Base-by-base conservation (phyloP, 305 asterid species). In the Plantago lanceolata region DNA sequence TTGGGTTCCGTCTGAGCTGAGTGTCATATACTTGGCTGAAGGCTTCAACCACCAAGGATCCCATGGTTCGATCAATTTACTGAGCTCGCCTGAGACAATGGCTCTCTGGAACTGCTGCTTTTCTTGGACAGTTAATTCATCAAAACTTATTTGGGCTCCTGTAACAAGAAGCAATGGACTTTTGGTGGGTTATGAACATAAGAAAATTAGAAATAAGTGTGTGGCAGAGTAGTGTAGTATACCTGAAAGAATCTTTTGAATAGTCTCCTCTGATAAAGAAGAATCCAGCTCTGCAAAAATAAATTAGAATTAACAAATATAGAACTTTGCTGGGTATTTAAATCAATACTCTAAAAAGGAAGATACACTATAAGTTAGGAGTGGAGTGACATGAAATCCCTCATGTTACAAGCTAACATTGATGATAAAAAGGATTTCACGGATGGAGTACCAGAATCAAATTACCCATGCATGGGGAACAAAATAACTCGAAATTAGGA, bases 41-140 rank as follows among this genome's bases (percentile, higher is more conserved):
- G 83, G 88, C 58, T 72, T 83, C 60, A 79, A 70, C 98, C 98
- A 92, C 98, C 96, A 89, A 2, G 97, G 98, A 6, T 87, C 95
- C 97, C 98, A 85, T 16, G 97, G 96, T 77, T 76, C 68, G 43
- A 92, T 85, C 75, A 89, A 70, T 79, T 81, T 92, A 76, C 96
- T 80, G 60, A 92, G 82, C 84, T 92, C 94, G 61, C 97, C 98
- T 0, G 97, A 82, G 66, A 90, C 86, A 53, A 92, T 47, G 6
- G 91, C 97, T 72, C 87, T 80, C 69, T 68, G 85, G 50, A 89
- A 89, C 65, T 43, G 66, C 59, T 84, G 84, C 78, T 66, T 84
- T 70, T 84, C 95, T 67, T 89, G 88, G 14, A 61, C 26, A 63
- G 96, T 79, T 50, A 89, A 80, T 74, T 92, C 97, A 28, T 81